These are phyloP conservation scores for Cladosporium austrohemisphaericum DNA, from an alignment of 2,329 filamentous ascomycete species.

Conservation along the genomic window DNA sequence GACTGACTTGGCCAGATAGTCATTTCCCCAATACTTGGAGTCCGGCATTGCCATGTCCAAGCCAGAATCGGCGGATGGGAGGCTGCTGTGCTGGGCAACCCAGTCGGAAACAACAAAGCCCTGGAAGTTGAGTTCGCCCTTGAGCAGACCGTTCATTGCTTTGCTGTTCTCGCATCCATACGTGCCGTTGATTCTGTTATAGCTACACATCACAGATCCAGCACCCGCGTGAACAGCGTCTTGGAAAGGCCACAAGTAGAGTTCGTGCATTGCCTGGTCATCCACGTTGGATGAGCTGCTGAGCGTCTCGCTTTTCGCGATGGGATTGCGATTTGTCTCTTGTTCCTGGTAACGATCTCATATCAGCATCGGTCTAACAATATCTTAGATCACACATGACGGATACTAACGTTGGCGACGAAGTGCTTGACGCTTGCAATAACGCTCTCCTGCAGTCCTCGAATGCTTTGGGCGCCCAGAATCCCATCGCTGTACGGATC, in stretches of 20 bases:
- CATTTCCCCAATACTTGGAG: conserved; percentile 31
- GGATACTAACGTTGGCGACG: conserved; percentile 42
- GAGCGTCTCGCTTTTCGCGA: conserved; percentile 23
- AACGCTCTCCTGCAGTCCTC: conserved; percentile 56
- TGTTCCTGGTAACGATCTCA: conserved; percentile 38
- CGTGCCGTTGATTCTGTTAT: conserved; percentile 34
- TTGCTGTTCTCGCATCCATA: conserved; percentile 68
- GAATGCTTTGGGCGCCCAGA: conserved; percentile 49
- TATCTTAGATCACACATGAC: neutral
- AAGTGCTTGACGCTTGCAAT: conserved; percentile 58
- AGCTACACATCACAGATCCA: conserved; percentile 41
- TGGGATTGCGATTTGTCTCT: conserved; percentile 48
- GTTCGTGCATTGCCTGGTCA: conserved; percentile 63
- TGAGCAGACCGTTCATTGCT: conserved; percentile 64
- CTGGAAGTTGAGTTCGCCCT: conserved; percentile 71
- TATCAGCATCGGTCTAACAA: conserved; percentile 39
- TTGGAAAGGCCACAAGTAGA: conserved; percentile 58
- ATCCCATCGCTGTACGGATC: conserved; percentile 63
- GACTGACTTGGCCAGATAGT: conserved; percentile 53
- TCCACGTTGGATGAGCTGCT: conserved; percentile 53
- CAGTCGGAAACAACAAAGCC: conserved; percentile 70
- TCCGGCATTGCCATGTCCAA: conserved; percentile 68
- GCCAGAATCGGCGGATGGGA: conserved; percentile 58
- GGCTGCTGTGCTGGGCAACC: conserved; percentile 59
- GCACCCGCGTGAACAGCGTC: conserved; percentile 47